phyloP scores from a whole-genome alignment of 1,284 basidiomycete genomes.

The Tylopilus sp. region DNA sequence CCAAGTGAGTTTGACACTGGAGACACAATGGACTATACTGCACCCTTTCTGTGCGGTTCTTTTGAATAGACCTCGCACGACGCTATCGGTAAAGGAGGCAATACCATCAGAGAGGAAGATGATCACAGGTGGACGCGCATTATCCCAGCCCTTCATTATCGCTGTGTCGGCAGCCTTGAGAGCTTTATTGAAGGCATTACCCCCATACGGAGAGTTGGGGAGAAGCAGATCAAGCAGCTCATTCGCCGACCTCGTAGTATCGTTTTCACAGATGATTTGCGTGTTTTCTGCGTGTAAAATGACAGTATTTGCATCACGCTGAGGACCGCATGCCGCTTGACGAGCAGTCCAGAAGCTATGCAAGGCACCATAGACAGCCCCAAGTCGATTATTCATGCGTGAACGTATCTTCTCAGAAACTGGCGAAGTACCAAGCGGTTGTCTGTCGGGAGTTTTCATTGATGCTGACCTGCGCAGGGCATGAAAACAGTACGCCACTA shows the following conservation, averaged over 20 bases:
- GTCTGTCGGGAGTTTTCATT: constrained; percentile 57
- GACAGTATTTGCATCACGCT: constrained; percentile 67
- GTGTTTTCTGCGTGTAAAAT: constrained; percentile 57
- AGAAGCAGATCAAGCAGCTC: constrained; percentile 58
- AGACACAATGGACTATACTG: constrained; percentile 15
- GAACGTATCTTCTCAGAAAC: constrained; percentile 46
- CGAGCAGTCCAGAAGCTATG: constrained; percentile 65
- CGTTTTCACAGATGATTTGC: constrained; percentile 50
- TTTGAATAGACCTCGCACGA: constrained; percentile 55
- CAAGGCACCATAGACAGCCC: constrained; percentile 65
- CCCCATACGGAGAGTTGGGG: constrained; percentile 45
- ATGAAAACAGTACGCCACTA: neutral
- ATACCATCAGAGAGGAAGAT: constrained; percentile 72
- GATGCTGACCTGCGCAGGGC: constrained; percentile 56
- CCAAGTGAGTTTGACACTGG: neutral
- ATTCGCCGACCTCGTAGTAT: constrained; percentile 57
- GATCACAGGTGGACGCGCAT: constrained; percentile 65
- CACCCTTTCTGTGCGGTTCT: constrained; percentile 58
- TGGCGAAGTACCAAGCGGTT: constrained; percentile 54
- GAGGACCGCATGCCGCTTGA: constrained; percentile 44
- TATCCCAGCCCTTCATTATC: constrained; percentile 62
- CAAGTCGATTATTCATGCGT: constrained; percentile 61
- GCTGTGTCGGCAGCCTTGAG: constrained; percentile 48
- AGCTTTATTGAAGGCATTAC: constrained; percentile 60
- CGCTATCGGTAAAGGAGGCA: constrained; percentile 42